Evolutionary conservation across 352 stramenopile genomes (phyloP), one percentile per base, ranked within the genome.

Genomic region (Phytophthora hibernalis): DNA sequence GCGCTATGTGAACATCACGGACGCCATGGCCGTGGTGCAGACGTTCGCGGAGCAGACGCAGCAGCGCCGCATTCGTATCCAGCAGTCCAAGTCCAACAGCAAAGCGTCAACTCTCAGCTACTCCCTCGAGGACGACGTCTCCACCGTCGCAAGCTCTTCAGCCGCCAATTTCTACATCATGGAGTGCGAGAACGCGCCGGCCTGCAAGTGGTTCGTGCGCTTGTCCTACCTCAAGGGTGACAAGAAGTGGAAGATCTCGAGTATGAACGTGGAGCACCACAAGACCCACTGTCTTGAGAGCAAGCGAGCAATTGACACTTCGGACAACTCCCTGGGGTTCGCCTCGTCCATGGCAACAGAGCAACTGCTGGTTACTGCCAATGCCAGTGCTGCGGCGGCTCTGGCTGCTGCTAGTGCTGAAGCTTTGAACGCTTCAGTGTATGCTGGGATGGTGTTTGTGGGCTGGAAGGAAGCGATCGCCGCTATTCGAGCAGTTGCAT

Each of bases 201-300:
- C 70, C 50, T 92, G 83, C 76, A 92, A 89, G 63, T 92, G 83
- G 83, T 92, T 90, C 49, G 83, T 92, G 71, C 77, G 78, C 5
- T 61, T 92, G 44, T 73, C 70, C 44, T 87, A 82, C 54, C 66
- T 83, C 52, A 89, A 88, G 68, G 82, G 72, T 50, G 83, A 90
- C 45, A 80, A 82, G 44, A 79, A 84, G 52, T 92, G 83, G 83
- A 89, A 88, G 58, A 85, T 92, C 50, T 90, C 83, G 12, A 90
- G 80, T 45, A 85, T 89, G 77, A 90, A 81, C 67, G 74, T 74
- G 51, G 59, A 75, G 40, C 83, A 92, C 57, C 80, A 90, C 61
- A 85, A 81, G 65, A 85, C 57, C n/a, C 69, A 88, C 56, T 92
- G 83, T 61, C 11, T 50, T 20, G 77, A 84, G 44, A 52, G 33